Conservation (phyloP, 2,329 filamentous ascomycete species). For the Epicoccum nigrum region DNA sequence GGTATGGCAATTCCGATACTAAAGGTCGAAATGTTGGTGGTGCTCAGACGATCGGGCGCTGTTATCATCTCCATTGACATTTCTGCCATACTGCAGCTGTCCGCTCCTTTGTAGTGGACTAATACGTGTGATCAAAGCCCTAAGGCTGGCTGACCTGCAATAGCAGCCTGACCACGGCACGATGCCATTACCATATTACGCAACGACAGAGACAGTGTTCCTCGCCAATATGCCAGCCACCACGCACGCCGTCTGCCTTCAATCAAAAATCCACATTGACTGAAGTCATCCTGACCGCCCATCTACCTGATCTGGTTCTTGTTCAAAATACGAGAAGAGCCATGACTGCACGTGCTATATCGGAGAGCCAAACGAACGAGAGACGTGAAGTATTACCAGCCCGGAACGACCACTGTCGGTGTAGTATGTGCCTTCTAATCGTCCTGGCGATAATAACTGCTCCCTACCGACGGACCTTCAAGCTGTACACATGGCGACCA, state of each 20-base stretch:
- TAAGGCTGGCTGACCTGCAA: slow-evolving; percentile 5
- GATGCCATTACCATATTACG: slow-evolving; percentile 3
- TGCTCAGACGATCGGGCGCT: no score
- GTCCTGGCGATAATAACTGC: slow-evolving; percentile 25
- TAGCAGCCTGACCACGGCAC: slow-evolving; percentile 13
- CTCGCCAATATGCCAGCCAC: slow-evolving; percentile 9
- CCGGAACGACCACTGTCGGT: slow-evolving; percentile 4
- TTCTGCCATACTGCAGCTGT: not conserved
- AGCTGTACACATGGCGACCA: slow-evolving; percentile 39
- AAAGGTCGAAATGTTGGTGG: no score
- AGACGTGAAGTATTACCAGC: not conserved
- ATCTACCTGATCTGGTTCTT: not conserved
- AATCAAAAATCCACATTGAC: slow-evolving; percentile 3
- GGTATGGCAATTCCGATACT: not conserved
- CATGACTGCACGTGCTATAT: slow-evolving; percentile 4
- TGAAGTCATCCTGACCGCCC: not conserved
- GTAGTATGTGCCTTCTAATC: not conserved
- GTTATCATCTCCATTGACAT: no score
- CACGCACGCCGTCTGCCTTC: not conserved
- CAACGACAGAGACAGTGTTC: not conserved
- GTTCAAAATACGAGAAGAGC: not conserved
- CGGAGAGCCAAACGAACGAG: not conserved
- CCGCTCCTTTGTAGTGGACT: not conserved
- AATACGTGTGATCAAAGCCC: slow-evolving; percentile 5
- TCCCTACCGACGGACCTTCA: slow-evolving; percentile 40